A percentile compares a stretch with the other conserved stretches of the same genome.
Evolutionary conservation across 257 asterid genomes (phyloP).

Genomic region (Schizonepeta tenuifolia): DNA sequence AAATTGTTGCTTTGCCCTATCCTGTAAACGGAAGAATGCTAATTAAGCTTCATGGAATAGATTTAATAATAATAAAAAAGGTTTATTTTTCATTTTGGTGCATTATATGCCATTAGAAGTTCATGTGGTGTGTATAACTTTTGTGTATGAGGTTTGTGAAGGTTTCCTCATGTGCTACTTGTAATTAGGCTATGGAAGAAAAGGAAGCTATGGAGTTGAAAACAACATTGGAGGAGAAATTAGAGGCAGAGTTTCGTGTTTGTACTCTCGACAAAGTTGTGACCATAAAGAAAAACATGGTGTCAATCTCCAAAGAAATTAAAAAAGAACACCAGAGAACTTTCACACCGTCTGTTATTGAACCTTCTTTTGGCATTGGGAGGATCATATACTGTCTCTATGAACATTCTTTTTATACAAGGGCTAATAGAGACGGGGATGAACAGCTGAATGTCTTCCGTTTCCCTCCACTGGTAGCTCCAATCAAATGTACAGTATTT

Average conservation of each 20-base stretch:
- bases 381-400: constrained; percentile 85
- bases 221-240: constrained; percentile 60
- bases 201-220: constrained; percentile 80
- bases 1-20: neutral
- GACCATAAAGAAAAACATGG: constrained; percentile 70
- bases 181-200: constrained; percentile 73
- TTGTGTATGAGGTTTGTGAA: neutral
- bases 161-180: constrained; percentile 17
- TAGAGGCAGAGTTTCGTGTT: constrained; percentile 71
- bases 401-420: constrained; percentile 82
- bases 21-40: constrained; percentile 9
- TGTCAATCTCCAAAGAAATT: constrained; percentile 67
- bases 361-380: constrained; percentile 90
- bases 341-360: constrained; percentile 91
- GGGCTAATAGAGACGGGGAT: constrained; percentile 77
- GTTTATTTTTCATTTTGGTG: neutral
- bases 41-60: neutral
- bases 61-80: no score
- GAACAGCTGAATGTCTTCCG: constrained; percentile 81
- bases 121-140: neutral
- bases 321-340: constrained; percentile 84
- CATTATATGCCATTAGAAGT: neutral
- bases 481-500: constrained; percentile 89
- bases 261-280: constrained; percentile 75
- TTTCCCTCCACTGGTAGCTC: constrained; percentile 82